Evolutionary conservation across 2,329 filamentous ascomycete genomes (phyloP).

Genomic region (Stemphylium beticola): DNA sequence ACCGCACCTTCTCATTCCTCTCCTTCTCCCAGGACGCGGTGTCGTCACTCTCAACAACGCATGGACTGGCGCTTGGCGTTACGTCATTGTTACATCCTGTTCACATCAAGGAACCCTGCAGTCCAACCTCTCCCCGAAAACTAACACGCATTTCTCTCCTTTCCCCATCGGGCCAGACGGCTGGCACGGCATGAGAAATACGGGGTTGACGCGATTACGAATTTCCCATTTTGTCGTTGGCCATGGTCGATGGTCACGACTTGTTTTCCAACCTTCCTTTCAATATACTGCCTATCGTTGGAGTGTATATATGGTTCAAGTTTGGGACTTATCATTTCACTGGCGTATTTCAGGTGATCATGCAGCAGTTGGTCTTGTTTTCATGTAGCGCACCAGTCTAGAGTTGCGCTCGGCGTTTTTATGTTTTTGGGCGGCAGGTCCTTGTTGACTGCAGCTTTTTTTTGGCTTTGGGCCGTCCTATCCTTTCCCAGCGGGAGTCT

Average conservation of each 20-base stretch:
- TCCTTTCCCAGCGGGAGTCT: constrained; percentile 14
- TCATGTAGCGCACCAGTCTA: constrained; percentile 9
- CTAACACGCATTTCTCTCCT: constrained; percentile 21
- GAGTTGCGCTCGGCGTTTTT: constrained; percentile 19
- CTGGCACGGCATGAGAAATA: constrained; percentile 14
- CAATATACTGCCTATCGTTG: constrained; percentile 24
- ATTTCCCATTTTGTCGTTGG: constrained; percentile 7
- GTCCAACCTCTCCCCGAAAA: constrained; percentile 6
- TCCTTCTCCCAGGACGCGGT: constrained; percentile 27
- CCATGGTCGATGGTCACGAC: constrained; percentile 19
- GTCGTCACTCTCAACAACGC: constrained; percentile 30
- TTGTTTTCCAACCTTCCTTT: constrained; percentile 20
- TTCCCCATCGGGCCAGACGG: constrained; percentile 18
- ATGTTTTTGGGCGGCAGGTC: background rate
- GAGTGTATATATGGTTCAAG: constrained; percentile 28
- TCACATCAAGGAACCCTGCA: constrained; percentile 21
- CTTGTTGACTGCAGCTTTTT: background rate
- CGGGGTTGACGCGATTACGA: constrained; percentile 23
- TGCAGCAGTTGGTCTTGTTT: constrained; percentile 11
- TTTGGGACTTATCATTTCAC: constrained; percentile 20
- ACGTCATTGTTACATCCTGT: constrained; percentile 31
- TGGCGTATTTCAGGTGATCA: constrained; percentile 28
- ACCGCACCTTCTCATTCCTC: constrained; percentile 30
- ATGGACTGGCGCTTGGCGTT: constrained; percentile 40
- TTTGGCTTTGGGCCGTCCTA: constrained; percentile 18